Percentiles rank a stretch among this genome's conserved stretches.
phyloP scores from a whole-genome alignment of 345 rosid species.

The Toxicodendron radicans region DNA sequence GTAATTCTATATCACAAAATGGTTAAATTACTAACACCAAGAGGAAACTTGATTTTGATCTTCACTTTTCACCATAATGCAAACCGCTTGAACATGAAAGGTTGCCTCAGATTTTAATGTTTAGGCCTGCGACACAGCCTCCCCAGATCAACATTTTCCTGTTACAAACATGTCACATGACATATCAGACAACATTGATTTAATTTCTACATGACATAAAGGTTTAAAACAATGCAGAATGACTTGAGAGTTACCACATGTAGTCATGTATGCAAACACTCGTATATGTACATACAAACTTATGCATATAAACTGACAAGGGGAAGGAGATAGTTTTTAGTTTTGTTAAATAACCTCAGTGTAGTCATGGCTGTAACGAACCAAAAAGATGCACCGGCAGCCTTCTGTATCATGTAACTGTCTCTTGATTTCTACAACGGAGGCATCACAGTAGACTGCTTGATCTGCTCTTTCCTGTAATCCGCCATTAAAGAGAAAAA shows the following conservation, averaged over 20 bases:
- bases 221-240: neutral
- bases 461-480: constrained; percentile 58
- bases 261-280: too few relatives aligned
- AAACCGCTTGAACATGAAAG: neutral
- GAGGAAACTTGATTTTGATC: too few relatives aligned
- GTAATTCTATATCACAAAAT: too few relatives aligned
- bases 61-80: neutral
- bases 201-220: neutral
- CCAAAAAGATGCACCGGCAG: constrained; percentile 64
- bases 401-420: constrained; percentile 39
- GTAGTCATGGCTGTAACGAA: constrained; percentile 52
- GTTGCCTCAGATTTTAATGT: constrained; percentile 6
- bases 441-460: constrained; percentile 70
- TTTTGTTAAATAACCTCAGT: constrained; percentile 41
- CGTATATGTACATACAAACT: neutral
- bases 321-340: neutral
- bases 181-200: neutral
- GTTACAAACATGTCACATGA: neutral
- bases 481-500: constrained; percentile 5
- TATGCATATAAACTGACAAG: too few relatives aligned
- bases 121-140: constrained; percentile 50
- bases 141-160: constrained; percentile 43
- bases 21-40: too few relatives aligned
- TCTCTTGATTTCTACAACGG: constrained; percentile 54
- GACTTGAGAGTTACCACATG: too few relatives aligned